Base-by-base conservation (phyloP, 2,329 filamentous ascomycete species). In the Pseudogymnoascus sp. region DNA sequence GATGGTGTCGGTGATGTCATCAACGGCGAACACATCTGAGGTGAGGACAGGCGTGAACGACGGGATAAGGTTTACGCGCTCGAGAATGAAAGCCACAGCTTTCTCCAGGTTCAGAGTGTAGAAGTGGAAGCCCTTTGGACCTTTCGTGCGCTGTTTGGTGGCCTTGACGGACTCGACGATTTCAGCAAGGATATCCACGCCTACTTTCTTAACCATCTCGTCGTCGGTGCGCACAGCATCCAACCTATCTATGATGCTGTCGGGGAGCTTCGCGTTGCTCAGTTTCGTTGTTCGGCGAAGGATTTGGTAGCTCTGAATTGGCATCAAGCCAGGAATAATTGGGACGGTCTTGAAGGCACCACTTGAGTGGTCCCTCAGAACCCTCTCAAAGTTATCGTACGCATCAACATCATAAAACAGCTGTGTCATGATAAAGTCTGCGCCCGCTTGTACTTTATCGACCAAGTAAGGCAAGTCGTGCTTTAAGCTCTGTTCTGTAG, bases 361-460 rank as follows among this genome's bases (percentile, higher is more conserved):
- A 71, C 90, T 96, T 59, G 90, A 85, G 71, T 99, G 91, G 62
- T 87, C 84, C 65, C 92, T 81, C 68, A 99, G 75, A 61, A 81
- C 84, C 67, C 79, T 82, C 77, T 97, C 93, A 72, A 96, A 97
- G 36, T 80, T 80, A 63, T 87, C 83, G 73, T 96, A 99, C 16
- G 90, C 90, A 3, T 89, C 81, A 23, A 92, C 83, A 73, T 97
- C 92, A 75, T 96, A 99, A 76, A 97, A 97, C 7, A 99, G 82
- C 75, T 99, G 95, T 0, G 95, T 97, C 91, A 99, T 96, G 76
- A 99, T 89, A 73, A 99, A 99, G 77, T 97, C 93, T 61, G 93
- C 95, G 1, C 95, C 95, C 3, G 95, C 95, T 69, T 88, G 81
- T 0, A 88, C 89, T 81, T 99, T 99, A 69, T 96, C 92, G 10